Evolutionary conservation across 169 alveolate genomes (phyloP).

Genomic region (Gregarina niphandrodes): DNA sequence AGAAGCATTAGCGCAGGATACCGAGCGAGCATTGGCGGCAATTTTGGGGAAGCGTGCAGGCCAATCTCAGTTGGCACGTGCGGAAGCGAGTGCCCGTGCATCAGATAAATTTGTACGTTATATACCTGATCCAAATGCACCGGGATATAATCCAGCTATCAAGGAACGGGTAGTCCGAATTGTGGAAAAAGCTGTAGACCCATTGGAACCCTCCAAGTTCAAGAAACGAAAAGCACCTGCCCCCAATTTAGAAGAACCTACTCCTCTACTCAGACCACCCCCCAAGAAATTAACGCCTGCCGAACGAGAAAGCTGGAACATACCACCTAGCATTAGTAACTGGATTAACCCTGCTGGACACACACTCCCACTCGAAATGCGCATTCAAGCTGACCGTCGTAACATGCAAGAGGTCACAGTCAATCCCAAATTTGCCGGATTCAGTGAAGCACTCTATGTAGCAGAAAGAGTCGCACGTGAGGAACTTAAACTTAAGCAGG

Average conservation of each 20-base stretch:
- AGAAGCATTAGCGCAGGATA: no score
- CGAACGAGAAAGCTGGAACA: constrained; percentile 82
- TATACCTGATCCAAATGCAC: constrained; percentile 2
- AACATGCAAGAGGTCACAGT: constrained; percentile 55
- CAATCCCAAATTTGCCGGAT: constrained; percentile 72
- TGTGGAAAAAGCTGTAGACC: constrained; percentile 65
- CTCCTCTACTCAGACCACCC: constrained; percentile 64
- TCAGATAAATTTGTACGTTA: no score
- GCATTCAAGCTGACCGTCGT: constrained; percentile 89
- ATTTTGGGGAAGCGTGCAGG: no score
- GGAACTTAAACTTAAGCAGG: constrained; percentile 76
- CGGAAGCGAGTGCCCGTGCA: no score
- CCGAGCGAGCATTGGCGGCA: no score
- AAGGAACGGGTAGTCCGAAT: constrained; percentile 56
- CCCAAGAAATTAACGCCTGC: constrained; percentile 71
- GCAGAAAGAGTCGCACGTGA: constrained; percentile 87
- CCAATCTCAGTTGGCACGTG: no score
- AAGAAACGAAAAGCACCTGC: constrained; percentile 46
- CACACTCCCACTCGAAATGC: constrained; percentile 84
- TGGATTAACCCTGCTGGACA: constrained; percentile 93
- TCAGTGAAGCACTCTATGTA: constrained; percentile 66
- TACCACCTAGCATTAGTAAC: constrained; percentile 88
- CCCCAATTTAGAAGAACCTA: constrained; percentile 23
- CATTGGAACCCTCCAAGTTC: constrained; percentile 76
- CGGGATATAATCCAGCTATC: constrained; percentile 27